Conservation (phyloP, 2,329 filamentous ascomycete species). For the Ilyonectria sp. region DNA sequence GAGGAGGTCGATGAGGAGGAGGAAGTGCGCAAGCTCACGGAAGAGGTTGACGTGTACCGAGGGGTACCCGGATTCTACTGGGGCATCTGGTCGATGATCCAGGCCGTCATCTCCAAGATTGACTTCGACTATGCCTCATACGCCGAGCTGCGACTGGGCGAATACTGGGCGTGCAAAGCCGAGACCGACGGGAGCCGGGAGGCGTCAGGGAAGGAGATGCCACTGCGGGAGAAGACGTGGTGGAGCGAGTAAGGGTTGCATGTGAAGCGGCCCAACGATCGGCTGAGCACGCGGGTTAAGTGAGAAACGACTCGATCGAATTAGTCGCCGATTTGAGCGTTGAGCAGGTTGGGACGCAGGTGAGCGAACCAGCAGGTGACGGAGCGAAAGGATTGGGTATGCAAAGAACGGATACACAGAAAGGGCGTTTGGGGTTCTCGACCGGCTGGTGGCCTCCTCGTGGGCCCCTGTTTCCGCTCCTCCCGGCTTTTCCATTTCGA, state of each 20-base stretch:
- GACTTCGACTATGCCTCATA: slow-evolving; percentile 97
- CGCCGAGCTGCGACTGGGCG: slow-evolving; percentile 86
- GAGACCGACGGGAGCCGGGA: slow-evolving; percentile 76
- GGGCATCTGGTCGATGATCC: slow-evolving; percentile 97
- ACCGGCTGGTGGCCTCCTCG: slow-evolving; percentile 2
- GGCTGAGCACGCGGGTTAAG: slow-evolving; percentile 19
- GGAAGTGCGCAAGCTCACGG: slow-evolving; percentile 78
- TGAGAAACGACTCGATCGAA: slow-evolving; percentile 5
- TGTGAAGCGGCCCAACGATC: slow-evolving; percentile 18
- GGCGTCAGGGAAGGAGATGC: slow-evolving; percentile 69
- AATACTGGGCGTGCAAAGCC: slow-evolving; percentile 94
- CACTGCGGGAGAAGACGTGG: slow-evolving; percentile 87
- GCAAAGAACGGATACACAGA: slow-evolving; percentile 23
- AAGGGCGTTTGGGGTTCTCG: slow-evolving; percentile 25
- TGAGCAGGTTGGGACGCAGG: slow-evolving; percentile 10
- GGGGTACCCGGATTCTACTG: slow-evolving; percentile 91
- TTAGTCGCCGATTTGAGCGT: not conserved
- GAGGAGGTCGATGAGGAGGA: slow-evolving; percentile 66
- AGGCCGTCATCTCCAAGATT: slow-evolving; percentile 93
- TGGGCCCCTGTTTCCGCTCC: not conserved
- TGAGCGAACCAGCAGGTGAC: slow-evolving; percentile 5
- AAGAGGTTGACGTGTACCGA: slow-evolving; percentile 89
- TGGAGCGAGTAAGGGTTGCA: slow-evolving; percentile 54
- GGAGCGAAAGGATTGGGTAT: slow-evolving; percentile 9
- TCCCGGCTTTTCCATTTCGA: slow-evolving; percentile 7